Base-by-base conservation (phyloP, 2,329 filamentous ascomycete species). In the Didymella exigua region DNA sequence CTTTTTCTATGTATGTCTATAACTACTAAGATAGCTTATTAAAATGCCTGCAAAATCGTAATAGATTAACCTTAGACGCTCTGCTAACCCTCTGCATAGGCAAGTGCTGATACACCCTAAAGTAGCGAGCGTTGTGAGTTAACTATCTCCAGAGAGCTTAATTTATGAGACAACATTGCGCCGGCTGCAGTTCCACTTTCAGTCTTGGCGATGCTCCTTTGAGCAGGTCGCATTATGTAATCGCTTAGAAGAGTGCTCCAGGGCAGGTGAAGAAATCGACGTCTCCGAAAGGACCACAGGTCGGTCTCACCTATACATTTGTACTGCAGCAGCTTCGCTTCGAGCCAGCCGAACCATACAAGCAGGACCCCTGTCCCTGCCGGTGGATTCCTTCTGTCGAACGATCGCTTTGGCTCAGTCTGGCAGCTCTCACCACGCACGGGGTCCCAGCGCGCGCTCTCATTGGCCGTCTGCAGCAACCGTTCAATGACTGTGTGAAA, bases 381-480 rank as follows among this genome's bases (percentile, higher is more conserved):
- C n/a, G 24, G 46, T 41, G 45, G 44, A 38, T 14, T 41, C 19
- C 44, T 37, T 40, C 26, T 19, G 40, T 30, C 40, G 18, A 42
- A 34, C 38, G 33, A 49, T 33, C 27, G 16, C 33, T 54, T n/a
- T n/a, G n/a, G n/a, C n/a, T n/a, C n/a, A n/a, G n/a, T n/a, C n/a
- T 47, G 42, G 42, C 36, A 29, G 4, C 46, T n/a, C 36, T 53
- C 29, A 33, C 19, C 46, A 26, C 18, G 52, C 52, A 49, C 52
- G 45, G 49, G 49, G 49, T 36, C 41, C 18, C 38, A 44, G 24
- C 8, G 30, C 46, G 52, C 41, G 37, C 47, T 58, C 62, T 55
- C 60, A 68, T 68, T 68, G 62, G 66, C 56, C 67, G 61, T 51
- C 48, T 51, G 37, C 37, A 38, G 47, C 37, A 59, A 46, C 49